These are phyloP conservation scores for Beauveria pseudobassiana DNA, from an alignment of 2,329 filamentous ascomycete species.

Conservation along the genomic window DNA sequence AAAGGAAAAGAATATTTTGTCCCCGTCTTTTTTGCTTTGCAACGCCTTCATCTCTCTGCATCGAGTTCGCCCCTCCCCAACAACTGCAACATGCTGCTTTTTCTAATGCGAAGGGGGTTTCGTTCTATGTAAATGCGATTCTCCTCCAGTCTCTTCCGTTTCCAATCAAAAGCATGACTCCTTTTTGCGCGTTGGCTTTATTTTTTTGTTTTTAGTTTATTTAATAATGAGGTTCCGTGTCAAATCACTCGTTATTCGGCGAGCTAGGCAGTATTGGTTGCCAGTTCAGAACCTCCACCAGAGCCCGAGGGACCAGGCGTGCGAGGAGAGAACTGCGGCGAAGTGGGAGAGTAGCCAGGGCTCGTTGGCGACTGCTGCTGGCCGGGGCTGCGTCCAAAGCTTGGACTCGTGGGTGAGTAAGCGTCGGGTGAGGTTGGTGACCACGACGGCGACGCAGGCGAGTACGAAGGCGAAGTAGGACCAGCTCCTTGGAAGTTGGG, in stretches of 20 bases:
- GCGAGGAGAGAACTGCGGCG: conserved; percentile 37
- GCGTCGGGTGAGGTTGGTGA: conserved; percentile 64
- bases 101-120: conserved; percentile 10
- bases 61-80: background rate
- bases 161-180: conserved; percentile 2
- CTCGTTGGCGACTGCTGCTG: conserved; percentile 56
- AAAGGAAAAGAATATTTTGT: background rate
- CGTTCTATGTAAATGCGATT: conserved; percentile 5
- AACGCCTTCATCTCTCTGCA: conserved; percentile 1
- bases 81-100: background rate
- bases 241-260: conserved; percentile 26
- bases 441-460: conserved; percentile 67
- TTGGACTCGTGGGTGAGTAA: conserved; percentile 57
- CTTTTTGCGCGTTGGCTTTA: background rate
- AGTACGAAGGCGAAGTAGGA: conserved; percentile 53
- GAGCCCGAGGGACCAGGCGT: conserved; percentile 29
- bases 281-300: conserved; percentile 17
- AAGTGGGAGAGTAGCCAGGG: conserved; percentile 63
- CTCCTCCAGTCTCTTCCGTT: background rate
- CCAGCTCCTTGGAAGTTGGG: conserved; percentile 41
- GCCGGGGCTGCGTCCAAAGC: conserved; percentile 48
- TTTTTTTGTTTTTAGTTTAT: background rate
- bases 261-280: conserved; percentile 36
- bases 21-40: conserved; percentile 3
- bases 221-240: background rate